A percentile compares a stretch with the other conserved stretches of the same genome.
phyloP scores from a whole-genome alignment of 768 basidiomycete genomes.

The Pleurotus giganteus region DNA sequence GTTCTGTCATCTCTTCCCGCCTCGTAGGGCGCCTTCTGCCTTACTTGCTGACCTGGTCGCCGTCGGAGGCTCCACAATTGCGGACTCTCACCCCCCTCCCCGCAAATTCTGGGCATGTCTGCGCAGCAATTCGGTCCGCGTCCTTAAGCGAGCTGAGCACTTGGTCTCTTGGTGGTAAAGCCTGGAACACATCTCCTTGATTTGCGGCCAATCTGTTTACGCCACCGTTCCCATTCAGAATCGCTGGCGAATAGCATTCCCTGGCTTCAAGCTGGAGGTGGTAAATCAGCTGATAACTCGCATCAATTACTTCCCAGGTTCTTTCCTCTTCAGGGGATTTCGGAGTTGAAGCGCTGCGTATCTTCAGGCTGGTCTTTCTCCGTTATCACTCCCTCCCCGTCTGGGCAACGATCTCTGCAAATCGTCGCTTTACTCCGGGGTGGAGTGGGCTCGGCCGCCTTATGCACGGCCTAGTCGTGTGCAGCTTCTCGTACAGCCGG shows the following conservation, averaged over 20 bases:
- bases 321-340: background rate
- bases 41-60: background rate
- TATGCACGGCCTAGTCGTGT: no score
- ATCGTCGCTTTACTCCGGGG: background rate
- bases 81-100: background rate
- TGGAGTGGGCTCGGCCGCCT: no score
- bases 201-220: background rate
- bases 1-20: background rate
- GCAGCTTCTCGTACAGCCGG: no score
- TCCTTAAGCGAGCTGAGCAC: background rate
- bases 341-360: background rate
- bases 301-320: background rate
- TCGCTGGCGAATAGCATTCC: background rate
- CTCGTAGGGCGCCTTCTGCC: background rate
- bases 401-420: background rate
- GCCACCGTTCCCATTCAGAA: background rate
- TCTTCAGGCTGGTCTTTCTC: background rate
- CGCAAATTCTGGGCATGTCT: background rate
- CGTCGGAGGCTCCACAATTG: background rate
- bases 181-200: no score
- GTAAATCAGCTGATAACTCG: background rate
- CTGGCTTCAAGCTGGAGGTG: background rate
- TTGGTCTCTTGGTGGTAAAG: background rate
- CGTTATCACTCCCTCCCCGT: background rate
- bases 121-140: background rate